Evolutionary conservation across 2,329 filamentous ascomycete genomes (phyloP), one percentile per base, ranked within the genome.

Genomic region (Fusarium piperis): DNA sequence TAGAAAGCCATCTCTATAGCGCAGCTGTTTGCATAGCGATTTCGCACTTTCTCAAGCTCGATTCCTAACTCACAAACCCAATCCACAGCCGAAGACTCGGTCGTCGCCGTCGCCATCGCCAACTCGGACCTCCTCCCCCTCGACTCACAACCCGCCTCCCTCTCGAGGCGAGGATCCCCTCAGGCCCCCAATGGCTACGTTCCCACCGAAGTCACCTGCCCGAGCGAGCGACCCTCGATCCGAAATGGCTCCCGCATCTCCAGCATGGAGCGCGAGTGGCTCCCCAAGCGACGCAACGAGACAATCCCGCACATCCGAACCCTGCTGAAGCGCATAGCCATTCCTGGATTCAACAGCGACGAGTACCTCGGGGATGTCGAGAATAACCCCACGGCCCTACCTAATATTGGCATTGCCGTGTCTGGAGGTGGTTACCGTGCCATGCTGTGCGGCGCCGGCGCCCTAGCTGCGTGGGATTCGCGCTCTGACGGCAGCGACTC

Each of bases 341-440:
- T 98, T 69, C 82, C 88, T n/a, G 90, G 88, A 65, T 95, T 98
- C 68, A 91, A 97, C 80, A 91, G 90, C n/a, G 85, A 84, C 1
- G 79, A 82, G 2, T 98, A 96, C 79, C 90, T 98, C 74, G 59
- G 72, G 20, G 66, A 80, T 64, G 81, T 70, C 28, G 76, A 80
- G 59, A 76, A 33, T 9, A 64, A 81, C 52, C 57, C 74, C 8
- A 78, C 74, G 0, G 80, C 83, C 28, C 79, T 86, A 67, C 86
- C 86, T 59, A 87, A 85, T 73, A 90, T 97, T 68, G 94, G 86
- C 16, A 88, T 97, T 69, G 93, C 94, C 12, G 85, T 93, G 48
- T 96, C 93, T 0, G 94, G 94, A 13, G 94, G 94, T 78, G 94
- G 94, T 36, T 97, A 96, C 79, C 87, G 94, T 63, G 94, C 94